These are phyloP conservation scores for Ganoderma multipileum DNA, from an alignment of 1,284 basidiomycete species.

Conservation along the genomic window DNA sequence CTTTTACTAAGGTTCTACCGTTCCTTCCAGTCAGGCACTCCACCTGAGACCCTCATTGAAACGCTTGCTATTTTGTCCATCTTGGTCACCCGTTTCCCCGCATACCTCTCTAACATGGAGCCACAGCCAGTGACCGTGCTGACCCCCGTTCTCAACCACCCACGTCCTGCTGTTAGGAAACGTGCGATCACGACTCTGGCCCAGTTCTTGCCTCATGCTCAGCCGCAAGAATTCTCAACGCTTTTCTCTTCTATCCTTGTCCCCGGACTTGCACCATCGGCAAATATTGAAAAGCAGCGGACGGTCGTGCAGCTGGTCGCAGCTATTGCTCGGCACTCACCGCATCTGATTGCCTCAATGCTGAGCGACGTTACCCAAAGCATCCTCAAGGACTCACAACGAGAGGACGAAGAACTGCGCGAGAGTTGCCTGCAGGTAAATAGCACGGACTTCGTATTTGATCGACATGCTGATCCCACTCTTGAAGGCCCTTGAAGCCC, in stretches of 20 bases:
- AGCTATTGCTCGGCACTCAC: constrained; percentile 76
- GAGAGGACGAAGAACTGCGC: constrained; percentile 82
- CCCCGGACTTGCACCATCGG: constrained; percentile 62
- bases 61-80: constrained; percentile 92
- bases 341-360: constrained; percentile 65
- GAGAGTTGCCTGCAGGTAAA: constrained; percentile 78
- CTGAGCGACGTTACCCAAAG: constrained; percentile 71
- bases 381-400: constrained; percentile 68
- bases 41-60: constrained; percentile 88
- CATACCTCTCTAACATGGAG: constrained; percentile 64
- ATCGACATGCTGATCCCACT: constrained; percentile 20
- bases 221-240: constrained; percentile 58
- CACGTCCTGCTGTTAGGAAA: constrained; percentile 88
- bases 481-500: constrained; percentile 79
- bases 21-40: constrained; percentile 61
- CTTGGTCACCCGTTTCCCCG: constrained; percentile 87
- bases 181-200: constrained; percentile 88
- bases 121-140: constrained; percentile 75
- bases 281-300: constrained; percentile 70
- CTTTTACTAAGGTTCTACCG: not conserved
- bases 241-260: constrained; percentile 65
- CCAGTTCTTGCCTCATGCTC: constrained; percentile 78
- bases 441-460: not conserved
- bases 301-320: constrained; percentile 86
- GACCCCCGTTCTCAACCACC: constrained; percentile 76